Evolutionary conservation across 148 eudicot genomes (phyloP).

Genomic region (Cornus controversa): DNA sequence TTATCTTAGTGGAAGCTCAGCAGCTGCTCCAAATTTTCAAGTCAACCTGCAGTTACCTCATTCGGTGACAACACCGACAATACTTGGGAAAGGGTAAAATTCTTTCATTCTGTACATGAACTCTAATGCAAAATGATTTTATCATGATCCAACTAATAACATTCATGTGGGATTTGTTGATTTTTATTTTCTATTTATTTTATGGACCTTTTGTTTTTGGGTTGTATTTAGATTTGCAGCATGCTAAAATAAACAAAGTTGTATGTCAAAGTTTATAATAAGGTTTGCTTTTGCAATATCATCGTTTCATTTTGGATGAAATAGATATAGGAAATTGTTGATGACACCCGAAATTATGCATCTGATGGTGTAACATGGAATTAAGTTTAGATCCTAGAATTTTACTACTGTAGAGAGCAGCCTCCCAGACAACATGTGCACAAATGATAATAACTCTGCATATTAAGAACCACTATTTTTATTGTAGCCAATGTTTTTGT

Average conservation of each 20-base stretch:
- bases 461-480: neutral
- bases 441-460: neutral
- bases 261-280: no score
- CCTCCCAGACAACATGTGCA: neutral
- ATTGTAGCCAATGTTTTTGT: neutral
- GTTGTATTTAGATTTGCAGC: neutral
- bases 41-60: constrained; percentile 40
- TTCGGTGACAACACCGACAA: constrained; percentile 34
- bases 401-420: no score
- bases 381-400: neutral
- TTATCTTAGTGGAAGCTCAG: constrained; percentile 37
- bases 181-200: neutral
- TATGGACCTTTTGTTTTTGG: neutral
- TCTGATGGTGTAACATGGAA: neutral
- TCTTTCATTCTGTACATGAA: neutral
- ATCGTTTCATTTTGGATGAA: no score
- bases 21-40: constrained; percentile 38
- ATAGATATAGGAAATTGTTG: no score
- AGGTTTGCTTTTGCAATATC: no score
- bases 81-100: constrained; percentile 68
- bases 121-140: constrained; percentile 1
- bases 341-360: no score
- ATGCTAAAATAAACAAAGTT: neutral
- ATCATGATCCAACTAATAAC: neutral
- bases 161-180: neutral